These are phyloP conservation scores for Hericium alpestre DNA, from an alignment of 768 basidiomycete genomes.

Conservation along the genomic window DNA sequence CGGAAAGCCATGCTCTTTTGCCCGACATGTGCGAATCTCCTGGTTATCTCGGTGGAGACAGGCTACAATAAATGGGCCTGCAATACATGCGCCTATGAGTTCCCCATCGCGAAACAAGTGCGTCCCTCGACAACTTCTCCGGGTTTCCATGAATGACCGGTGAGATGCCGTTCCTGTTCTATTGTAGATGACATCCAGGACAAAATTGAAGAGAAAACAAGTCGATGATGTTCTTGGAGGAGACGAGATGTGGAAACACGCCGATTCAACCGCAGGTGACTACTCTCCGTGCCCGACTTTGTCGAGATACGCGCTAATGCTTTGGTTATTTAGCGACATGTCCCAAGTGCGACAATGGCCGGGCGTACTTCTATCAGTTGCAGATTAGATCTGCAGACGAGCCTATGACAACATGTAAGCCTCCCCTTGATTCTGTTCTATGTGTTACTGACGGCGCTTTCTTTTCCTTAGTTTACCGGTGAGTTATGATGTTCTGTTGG, in stretches of 20 bases:
- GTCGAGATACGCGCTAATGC: too few relatives aligned
- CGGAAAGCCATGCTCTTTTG: slow-evolving; percentile 73
- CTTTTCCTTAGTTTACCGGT: slow-evolving; percentile 42
- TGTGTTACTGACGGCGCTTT: too few relatives aligned
- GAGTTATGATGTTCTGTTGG: neutral
- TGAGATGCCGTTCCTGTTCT: neutral
- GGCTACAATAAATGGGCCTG: slow-evolving; percentile 90
- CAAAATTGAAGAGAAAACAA: slow-evolving; percentile 75
- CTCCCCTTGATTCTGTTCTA: neutral
- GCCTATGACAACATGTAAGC: slow-evolving; percentile 63
- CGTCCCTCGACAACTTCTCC: slow-evolving; percentile 10
- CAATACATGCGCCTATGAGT: slow-evolving; percentile 91
- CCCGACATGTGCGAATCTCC: slow-evolving; percentile 85
- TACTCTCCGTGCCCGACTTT: neutral
- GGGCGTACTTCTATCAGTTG: slow-evolving; percentile 91
- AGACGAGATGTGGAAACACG: slow-evolving; percentile 88
- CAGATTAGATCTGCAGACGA: slow-evolving; percentile 93
- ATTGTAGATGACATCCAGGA: slow-evolving; percentile 83
- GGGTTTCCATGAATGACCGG: neutral
- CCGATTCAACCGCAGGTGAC: slow-evolving; percentile 73
- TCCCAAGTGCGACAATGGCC: slow-evolving; percentile 72
- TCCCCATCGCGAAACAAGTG: slow-evolving; percentile 80
- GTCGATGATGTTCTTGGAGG: slow-evolving; percentile 95
- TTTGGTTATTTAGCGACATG: slow-evolving; percentile 30
- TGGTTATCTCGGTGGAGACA: slow-evolving; percentile 66